Evolutionary conservation across 2,329 filamentous ascomycete genomes (phyloP), one percentile per base, ranked within the genome.

Genomic region (Sclerotiophoma versabilis): DNA sequence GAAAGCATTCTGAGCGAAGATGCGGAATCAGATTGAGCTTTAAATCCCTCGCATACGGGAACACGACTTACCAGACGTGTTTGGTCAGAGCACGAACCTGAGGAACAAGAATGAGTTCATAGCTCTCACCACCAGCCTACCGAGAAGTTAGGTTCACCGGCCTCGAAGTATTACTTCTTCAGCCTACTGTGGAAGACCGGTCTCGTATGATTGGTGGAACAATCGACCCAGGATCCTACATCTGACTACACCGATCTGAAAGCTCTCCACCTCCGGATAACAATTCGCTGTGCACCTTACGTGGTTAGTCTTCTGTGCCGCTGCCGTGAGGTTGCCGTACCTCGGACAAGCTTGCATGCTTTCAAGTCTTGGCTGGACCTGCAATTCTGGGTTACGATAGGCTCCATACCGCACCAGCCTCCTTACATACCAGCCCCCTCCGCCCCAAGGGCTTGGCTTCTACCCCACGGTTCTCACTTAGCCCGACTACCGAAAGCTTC

Each of bases 1-100:
- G 65, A 76, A 42, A 58, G 62, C 9, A 69, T 73, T 4, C 53
- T 76, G 59, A 44, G 49, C 1, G 69, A 68, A 14, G 64, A 67
- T 27, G 59, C 63, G 1, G 69, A 63, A 1, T 69, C 69, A 4
- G 66, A 66, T 5, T 71, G 60, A 68, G 20, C 25, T 20, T 2
- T 19, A 19, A 10, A 3, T 10, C 29, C 20, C 5, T 2, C 12
- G 15, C 12, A 23, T 27, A 8, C 17, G 6, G 2, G 17, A 11
- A 14, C 25, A 38, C 37, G 15, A 11, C 23, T 15, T 2, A 8
- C 37, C 25, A 30, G 2, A 17, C 26, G 9, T 22, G n/a, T n/a
- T 5, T 14, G 5, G 19, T 37, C 10, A 17, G 14, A 22, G n/a
- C 33, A 37, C 17, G 22, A 22, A 5, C 2, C 11, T 19, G 9